Evolutionary conservation across 1,284 basidiomycete species (phyloP), one percentile per base, ranked within the genome.

Genomic region (Leccinum fuscescens): DNA sequence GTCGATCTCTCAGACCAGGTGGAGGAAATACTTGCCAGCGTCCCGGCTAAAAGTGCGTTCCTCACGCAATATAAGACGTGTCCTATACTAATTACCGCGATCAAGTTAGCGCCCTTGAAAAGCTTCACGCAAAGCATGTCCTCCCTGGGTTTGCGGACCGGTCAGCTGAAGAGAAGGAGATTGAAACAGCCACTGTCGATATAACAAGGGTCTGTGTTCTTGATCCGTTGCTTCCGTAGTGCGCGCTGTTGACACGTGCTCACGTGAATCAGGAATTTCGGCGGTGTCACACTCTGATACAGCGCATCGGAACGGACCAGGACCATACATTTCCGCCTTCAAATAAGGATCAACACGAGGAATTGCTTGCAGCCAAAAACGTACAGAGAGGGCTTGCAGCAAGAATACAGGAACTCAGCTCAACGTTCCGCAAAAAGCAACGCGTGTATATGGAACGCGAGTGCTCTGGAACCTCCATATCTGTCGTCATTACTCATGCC

Each of bases 91-190:
- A 65, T 60, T 61, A 62, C 54, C 63, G 24, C 59, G 68, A 58
- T 56, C 64, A 62, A 96, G 90, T 97, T 73, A 71, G 82, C 27
- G 76, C 85, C 6, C 86, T 98, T 51, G 96, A 98, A 74, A 95
- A 92, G 72, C 85, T 99, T 8, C 96, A 99, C 69, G 91, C 95
- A 63, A 97, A 94, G 74, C 96, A 98, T 74, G 89, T 92, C 57
- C 84, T 99, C 3, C 97, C 97, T 62, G 95, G 94, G 2, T 99
- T 99, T 74, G 85, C 93, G 70, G 97, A 99, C 82, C 90, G 96
- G 59, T 84, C 91, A 1, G 85, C 86, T 14, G 96, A 99, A 77
- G 96, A 99, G 78, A 84, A 88, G 65, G 94, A 98, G 74, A 99
- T 99, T 65, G 93, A 98, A 72, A 74, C 82, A 17, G 81, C 92